Conservation (phyloP, 225 moss, liverwort and hornwort species). For the Climacium dendroides region DNA sequence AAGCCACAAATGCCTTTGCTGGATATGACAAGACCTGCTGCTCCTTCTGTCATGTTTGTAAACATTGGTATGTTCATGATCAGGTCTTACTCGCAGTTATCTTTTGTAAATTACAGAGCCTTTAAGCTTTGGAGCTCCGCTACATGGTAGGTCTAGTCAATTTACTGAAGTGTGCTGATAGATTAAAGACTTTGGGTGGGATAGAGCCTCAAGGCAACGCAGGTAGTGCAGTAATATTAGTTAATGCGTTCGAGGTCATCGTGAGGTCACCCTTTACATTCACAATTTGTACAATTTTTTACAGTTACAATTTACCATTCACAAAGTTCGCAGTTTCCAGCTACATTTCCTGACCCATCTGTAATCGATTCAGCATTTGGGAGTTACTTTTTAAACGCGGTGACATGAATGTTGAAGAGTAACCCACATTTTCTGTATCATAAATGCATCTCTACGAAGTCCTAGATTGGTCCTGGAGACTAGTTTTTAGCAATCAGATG, state of each 20-base stretch:
- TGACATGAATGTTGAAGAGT: not conserved
- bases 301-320: not conserved
- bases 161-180: constrained; percentile 3
- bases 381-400: not conserved
- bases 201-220: constrained; percentile 6
- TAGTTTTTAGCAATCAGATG: not conserved
- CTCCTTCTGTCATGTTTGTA: not conserved
- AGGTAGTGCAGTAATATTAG: not conserved
- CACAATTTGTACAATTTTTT: constrained; percentile 14
- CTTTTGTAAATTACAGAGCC: constrained; percentile 15
- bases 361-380: not conserved
- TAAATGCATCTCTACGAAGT: not conserved
- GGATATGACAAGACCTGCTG: constrained; percentile 9
- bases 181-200: not conserved
- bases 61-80: constrained; percentile 9
- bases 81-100: constrained; percentile 8
- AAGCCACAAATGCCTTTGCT: not conserved
- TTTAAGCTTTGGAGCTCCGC: not conserved
- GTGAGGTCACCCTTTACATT: constrained; percentile 8
- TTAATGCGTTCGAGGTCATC: constrained; percentile 4
- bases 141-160: constrained; percentile 1
- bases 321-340: not conserved
- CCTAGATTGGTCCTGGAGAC: not conserved
- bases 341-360: not conserved
- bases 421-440: not conserved